Base-by-base conservation (phyloP, 345 rosid genomes). In the Rubroshorea leprosula region DNA sequence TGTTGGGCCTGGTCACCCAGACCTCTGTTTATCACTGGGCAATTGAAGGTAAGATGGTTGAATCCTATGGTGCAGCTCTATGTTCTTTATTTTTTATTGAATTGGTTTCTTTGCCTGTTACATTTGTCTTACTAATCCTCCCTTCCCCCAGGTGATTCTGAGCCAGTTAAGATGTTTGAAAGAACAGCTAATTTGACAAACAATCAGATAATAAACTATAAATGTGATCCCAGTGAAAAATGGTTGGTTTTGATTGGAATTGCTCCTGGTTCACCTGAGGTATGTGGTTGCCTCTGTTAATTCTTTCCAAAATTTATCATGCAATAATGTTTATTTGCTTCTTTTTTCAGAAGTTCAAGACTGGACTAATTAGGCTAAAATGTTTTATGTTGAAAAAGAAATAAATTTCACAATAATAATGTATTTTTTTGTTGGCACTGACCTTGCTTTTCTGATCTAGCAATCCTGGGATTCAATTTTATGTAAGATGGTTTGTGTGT, bases 201-300 rank as follows among this genome's bases (percentile, higher is more conserved):
- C 82, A 94, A 87, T 78, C 99, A 94, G 80, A 87, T 94, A 55
- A 94, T 94, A 47, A 94, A 94, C 78, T 94, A 94, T 61, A 78
- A 82, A 65, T 94, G 97, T 73, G 96, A 92, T 60, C 90, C 93
- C 54, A 69, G 87, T 16, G 99, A 87, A 79, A 94, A 94, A 72
- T 94, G 99, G 99, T 69, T 94, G 72, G 96, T 94, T 64, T 74
- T 90, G 78, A 78, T 94, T 76, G 99, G 99, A 69, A 94, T 87
- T 70, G 95, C 96, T 47, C 99, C 97, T 67, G 99, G 99, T 47
- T 75, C 96, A 53, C 82, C 95, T 22, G 99, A 94, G 97, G 99
- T 90, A 82, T 24, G 69, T 53, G 48, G 54, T 12, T 66, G 6
- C 22, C n/a, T 44, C 17, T 21, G 17, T 57, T 18, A 21, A 23